phyloP scores from a whole-genome alignment of 345 rosid genomes.

The Nasturtium officinale region DNA sequence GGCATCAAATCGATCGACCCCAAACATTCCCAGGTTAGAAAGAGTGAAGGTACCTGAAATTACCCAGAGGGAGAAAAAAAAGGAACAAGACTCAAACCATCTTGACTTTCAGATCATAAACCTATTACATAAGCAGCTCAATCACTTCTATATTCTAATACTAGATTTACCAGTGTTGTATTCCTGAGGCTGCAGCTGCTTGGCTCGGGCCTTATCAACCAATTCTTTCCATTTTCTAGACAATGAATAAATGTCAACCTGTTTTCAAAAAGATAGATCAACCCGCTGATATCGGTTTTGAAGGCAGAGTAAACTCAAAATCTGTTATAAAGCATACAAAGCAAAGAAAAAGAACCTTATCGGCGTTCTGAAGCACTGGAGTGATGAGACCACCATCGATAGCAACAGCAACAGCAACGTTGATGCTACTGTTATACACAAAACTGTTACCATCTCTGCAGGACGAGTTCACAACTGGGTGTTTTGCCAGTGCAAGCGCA shows the following conservation, averaged over 20 bases:
- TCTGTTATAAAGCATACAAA: background rate
- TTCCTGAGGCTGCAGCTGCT: slow-evolving; percentile 94
- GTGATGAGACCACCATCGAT: slow-evolving; percentile 91
- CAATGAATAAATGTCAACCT: slow-evolving; percentile 91
- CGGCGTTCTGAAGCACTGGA: slow-evolving; percentile 96
- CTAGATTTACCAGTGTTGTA: slow-evolving; percentile 69
- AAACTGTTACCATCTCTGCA: slow-evolving; percentile 94
- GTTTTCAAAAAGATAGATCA: background rate
- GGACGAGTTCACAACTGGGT: slow-evolving; percentile 78
- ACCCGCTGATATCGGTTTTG: background rate
- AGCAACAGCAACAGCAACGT: slow-evolving; percentile 98
- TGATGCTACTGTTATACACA: slow-evolving; percentile 79
- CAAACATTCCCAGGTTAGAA: slow-evolving; percentile 98
- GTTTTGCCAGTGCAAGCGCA: slow-evolving; percentile 81
- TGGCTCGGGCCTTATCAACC: slow-evolving; percentile 91
- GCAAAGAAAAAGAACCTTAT: slow-evolving; percentile 59
- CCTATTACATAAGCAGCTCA: slow-evolving; percentile 11
- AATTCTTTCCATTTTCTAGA: slow-evolving; percentile 98
- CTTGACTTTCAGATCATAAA: slow-evolving; percentile 5
- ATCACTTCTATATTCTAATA: background rate
- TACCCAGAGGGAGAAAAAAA: background rate
- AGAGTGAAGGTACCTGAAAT: slow-evolving; percentile 87
- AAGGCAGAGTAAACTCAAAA: background rate
- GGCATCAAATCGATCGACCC: slow-evolving; percentile 97
- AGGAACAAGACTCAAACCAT: slow-evolving; percentile 17